These are phyloP conservation scores for Populus pruinosa DNA, from an alignment of 345 rosid genomes.

Conservation along the genomic window DNA sequence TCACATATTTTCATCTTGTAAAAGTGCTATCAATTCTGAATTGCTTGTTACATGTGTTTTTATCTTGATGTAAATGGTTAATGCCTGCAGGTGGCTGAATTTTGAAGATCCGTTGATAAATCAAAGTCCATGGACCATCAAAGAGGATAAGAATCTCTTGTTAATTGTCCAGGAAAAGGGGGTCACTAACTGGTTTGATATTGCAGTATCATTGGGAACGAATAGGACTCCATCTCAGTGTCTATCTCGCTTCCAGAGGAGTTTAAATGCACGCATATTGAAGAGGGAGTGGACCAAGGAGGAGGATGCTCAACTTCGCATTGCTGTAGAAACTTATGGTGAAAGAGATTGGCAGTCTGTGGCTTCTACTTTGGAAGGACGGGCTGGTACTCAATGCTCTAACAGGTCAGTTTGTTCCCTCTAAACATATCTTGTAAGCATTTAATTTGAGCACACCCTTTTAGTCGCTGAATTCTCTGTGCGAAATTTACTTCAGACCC, in stretches of 20 bases:
- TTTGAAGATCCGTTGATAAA: slow-evolving; percentile 78
- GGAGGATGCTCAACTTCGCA: slow-evolving; percentile 78
- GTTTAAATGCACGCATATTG: slow-evolving; percentile 65
- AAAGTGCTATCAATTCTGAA: slow-evolving; percentile 4
- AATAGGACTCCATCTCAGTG: slow-evolving; percentile 90
- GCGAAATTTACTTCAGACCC: no score
- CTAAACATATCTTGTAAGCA: not conserved
- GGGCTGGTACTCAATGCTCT: slow-evolving; percentile 89
- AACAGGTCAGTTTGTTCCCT: slow-evolving; percentile 58
- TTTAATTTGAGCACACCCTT: not conserved
- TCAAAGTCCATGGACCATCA: slow-evolving; percentile 49
- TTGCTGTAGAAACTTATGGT: slow-evolving; percentile 66
- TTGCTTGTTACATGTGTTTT: not conserved
- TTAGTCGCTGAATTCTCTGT: no score
- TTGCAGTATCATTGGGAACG: slow-evolving; percentile 61
- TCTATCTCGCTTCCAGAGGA: slow-evolving; percentile 77
- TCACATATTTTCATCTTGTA: slow-evolving; percentile 3
- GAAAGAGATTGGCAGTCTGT: slow-evolving; percentile 83
- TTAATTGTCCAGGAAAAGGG: slow-evolving; percentile 56
- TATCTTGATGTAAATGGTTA: slow-evolving; percentile 11
- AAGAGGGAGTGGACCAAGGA: slow-evolving; percentile 75
- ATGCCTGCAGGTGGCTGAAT: slow-evolving; percentile 72
- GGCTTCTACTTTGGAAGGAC: slow-evolving; percentile 62
- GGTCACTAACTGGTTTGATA: slow-evolving; percentile 61
- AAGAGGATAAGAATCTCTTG: slow-evolving; percentile 68